Evolutionary conservation across 179 eudicot genomes (phyloP), one percentile per base, ranked within the genome.

Genomic region (Actinidia chinensis): DNA sequence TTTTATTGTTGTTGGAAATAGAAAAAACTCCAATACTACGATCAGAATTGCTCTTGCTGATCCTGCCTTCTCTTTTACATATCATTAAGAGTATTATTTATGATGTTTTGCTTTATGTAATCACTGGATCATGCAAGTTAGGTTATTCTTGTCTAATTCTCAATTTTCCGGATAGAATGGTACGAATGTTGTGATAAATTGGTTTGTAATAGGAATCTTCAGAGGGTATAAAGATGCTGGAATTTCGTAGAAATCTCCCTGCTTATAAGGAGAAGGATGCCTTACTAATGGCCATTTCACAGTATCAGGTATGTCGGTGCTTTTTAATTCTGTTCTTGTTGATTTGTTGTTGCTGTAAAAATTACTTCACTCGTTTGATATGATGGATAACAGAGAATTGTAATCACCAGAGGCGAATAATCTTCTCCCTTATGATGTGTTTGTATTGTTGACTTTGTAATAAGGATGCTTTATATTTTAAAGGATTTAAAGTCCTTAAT

Each of bases 181-280:
- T 76, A 66, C 50, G 55, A 47, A 25, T 66, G 72, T 76, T 18
- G 40, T 51, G 18, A 69, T 33, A 61, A 36, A 14, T 80, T 40
- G 22, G 3, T 79, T 78, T 75, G 15, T 59, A 78, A 22, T 75
- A 95, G 98, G 93, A 84, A 80, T 93, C 98, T 83, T 80, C 85
- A 52, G 98, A 91, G 86, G 98, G 98, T 72, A 90, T 88, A 86
- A 90, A 89, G 90, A 93, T 95, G 98, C 79, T 87, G 79, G 90
- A 95, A 78, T 86, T 93, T 77, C 97, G 98, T 20, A 86, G 81
- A 82, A 87, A 85, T 82, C 93, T 95, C 66, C 98, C 98, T 73
- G 89, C 97, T 73, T 85, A 89, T 83, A 91, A 95, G 85, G 93
- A 91, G 88, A 90, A 86, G 79, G 93, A 92, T 28, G 86, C 90